Conservation (phyloP, 2,329 filamentous ascomycete species). For the Achaetomium macrosporum region DNA sequence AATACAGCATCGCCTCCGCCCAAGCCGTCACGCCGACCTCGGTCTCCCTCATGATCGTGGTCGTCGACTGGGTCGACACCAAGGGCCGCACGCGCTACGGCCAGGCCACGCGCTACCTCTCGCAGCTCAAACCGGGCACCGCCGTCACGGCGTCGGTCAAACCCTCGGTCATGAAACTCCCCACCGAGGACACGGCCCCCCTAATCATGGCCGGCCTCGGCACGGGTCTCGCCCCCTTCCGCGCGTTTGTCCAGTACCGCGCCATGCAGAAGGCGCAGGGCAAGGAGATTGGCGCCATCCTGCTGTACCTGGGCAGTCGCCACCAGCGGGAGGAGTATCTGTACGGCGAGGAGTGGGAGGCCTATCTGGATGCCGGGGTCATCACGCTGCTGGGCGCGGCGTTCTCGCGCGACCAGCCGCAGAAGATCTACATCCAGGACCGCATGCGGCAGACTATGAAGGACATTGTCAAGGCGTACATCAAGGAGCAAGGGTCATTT, state of each 20-base stretch:
- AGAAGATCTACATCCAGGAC: constrained; percentile 99
- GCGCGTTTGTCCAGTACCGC: constrained; percentile 95
- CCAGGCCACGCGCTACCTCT: constrained; percentile 88
- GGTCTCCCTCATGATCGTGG: constrained; percentile 95
- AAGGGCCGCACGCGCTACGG: constrained; percentile 84
- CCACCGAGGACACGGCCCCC: constrained; percentile 75
- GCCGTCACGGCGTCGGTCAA: constrained; percentile 90
- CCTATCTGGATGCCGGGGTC: constrained; percentile 90
- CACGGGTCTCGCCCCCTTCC: constrained; percentile 97
- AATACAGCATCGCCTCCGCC: constrained; percentile 98
- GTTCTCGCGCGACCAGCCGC: constrained; percentile 91
- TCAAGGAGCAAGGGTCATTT: constrained; percentile 83
- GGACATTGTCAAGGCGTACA: constrained; percentile 80
- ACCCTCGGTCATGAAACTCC: constrained; percentile 99
- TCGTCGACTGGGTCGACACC: constrained; percentile 90
- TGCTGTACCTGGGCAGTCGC: constrained; percentile 93
- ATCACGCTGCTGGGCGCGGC: constrained; percentile 90
- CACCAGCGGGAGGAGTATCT: constrained; percentile 98
- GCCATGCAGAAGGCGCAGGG: constrained; percentile 97
- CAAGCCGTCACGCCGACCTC: constrained; percentile 86
- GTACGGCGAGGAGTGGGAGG: constrained; percentile 99
- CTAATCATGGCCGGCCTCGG: constrained; percentile 99
- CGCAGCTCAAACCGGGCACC: constrained; percentile 65
- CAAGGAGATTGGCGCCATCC: constrained; percentile 86
- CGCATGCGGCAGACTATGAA: constrained; percentile 84